Base-by-base conservation (phyloP, 2,329 filamentous ascomycete species). In the Beauveria brongniartii region DNA sequence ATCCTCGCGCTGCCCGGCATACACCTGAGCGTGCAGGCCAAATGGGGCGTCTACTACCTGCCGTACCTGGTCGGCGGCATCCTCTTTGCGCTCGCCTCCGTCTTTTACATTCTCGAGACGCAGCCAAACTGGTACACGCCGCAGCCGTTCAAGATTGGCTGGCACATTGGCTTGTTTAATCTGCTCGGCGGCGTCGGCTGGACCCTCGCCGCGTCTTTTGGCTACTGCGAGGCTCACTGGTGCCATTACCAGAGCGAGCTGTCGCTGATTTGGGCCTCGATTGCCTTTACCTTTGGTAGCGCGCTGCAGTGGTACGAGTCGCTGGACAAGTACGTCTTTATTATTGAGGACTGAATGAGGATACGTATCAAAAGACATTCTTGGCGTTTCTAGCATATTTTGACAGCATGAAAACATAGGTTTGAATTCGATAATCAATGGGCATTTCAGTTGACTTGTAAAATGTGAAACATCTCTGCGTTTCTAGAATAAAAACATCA, bases 161-260 rank as follows among this genome's bases (percentile, higher is more conserved):
- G 85, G 86, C 83, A 87, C 69, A 80, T 88, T 63, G 85, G 83
- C 0, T 69, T 80, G 9, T 88, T 83, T 82, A 88, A 87, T 66
- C 68, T 86, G 7, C 73, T 87, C 24, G 85, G 85, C 1, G 79
- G 79, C 2, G 65, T 87, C 34, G 85, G 85, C 0, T 88, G 87
- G 68, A 86, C 82, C 5, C 72, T 84, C 0, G 83, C 80, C 62
- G 82, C 80, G 9, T 80, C 78, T 5, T 69, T 84, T 30, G 82
- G 82, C 0, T 82, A 79, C 59, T 80, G 72, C 57, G 67, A 67
- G 5, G 70, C 67, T 24, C 69, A 74, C 55, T 73, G 71, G 30
- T 53, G 61, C 20, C 74, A 73, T 1, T 75, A 78, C 3, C 70
- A 75, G 46, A 82, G 81, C 63, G 74, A 82, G 62, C 61, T 66